Evolutionary conservation across 2,329 filamentous ascomycete species (phyloP).

Genomic region (Ilyonectria mors-panacis): DNA sequence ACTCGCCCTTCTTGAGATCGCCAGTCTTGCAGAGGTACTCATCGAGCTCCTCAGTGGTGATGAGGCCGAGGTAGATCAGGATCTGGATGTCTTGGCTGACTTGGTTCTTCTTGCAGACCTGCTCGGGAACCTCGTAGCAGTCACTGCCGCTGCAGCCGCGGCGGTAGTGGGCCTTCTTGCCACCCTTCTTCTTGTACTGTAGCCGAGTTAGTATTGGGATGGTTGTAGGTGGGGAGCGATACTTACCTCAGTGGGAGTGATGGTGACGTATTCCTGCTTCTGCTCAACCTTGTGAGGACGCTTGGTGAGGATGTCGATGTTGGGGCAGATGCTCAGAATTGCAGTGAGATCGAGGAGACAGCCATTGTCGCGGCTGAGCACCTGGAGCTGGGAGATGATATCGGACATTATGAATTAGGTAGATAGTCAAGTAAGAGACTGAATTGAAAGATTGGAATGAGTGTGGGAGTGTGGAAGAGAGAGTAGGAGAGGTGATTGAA

Average conservation of each 20-base stretch:
- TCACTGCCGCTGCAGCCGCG: constrained; percentile 12
- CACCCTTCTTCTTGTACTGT: constrained; percentile 14
- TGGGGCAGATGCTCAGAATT: constrained; percentile 40
- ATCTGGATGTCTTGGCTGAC: constrained; percentile 40
- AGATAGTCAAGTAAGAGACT: constrained; percentile 4
- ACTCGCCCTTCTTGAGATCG: constrained; percentile 12
- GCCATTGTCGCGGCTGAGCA: constrained; percentile 38
- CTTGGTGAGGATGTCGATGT: constrained; percentile 38
- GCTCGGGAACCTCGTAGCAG: constrained; percentile 37
- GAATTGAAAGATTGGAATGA: constrained; percentile 28
- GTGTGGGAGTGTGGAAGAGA: constrained; percentile 19
- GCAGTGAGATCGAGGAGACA: constrained; percentile 43
- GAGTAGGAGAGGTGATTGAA: constrained; percentile 8
- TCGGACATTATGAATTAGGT: constrained; percentile 37
- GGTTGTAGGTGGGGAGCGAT: neutral
- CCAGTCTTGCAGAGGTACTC: constrained; percentile 41
- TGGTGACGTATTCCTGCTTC: constrained; percentile 39
- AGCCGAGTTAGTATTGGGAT: neutral
- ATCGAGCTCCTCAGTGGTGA: constrained; percentile 41
- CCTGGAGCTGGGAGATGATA: constrained; percentile 40
- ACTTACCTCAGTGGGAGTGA: constrained; percentile 38
- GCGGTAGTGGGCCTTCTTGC: constrained; percentile 20
- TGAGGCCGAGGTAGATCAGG: constrained; percentile 40
- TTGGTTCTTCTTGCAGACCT: constrained; percentile 41
- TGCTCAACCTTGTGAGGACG: constrained; percentile 36